Base-by-base conservation (phyloP, 768 basidiomycete genomes). In the Rhizopogon vulgaris region DNA sequence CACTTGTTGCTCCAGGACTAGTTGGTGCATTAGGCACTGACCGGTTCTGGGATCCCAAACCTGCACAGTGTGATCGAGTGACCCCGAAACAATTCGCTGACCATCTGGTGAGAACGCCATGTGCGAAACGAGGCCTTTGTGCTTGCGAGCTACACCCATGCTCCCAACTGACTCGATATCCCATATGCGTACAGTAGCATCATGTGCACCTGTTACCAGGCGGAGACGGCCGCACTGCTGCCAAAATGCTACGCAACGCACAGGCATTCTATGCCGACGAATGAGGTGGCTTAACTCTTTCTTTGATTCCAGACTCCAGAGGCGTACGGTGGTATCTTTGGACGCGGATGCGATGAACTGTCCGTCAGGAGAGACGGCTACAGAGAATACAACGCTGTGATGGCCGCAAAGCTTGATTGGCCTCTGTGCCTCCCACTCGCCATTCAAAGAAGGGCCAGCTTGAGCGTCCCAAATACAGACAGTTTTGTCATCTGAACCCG, bases 351-450 rank as follows among this genome's bases (percentile, higher is more conserved):
- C 68, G 36, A 69, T 64, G 27, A 58, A 54, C 8, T 32, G 55
- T 2, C 65, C 69, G 28, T 57, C 51, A 6, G 69, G 69, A 2
- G 69, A 70, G 49, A 69, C 39, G 2, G 68, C 58, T 22, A 69
- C 42, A 10, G 67, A 59, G 38, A 48, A 56, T 10, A 69, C 57
- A n/a, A 49, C 56, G 25, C 65, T 67, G 1, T 34, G 48, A 47
- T 67, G 66, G 2, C 61, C 58, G 2, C 0, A 42, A 28, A 68
- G 51, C 11, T 59, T 12, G 48, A 62, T 38, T 7, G 62, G 59
- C 11, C 11, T 11, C 3, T 38, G 6, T 39, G 18, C 3, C 54
- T 52, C 28, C 49, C 49, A 24, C 36, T 25, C 1, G 1, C 8
- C 34, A 41, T 51, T 56, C 41, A 67, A 51, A 10, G 48, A 24